Evolutionary conservation across 108 stramenopile species (phyloP).

Genomic region (Nitzschia sp.): DNA sequence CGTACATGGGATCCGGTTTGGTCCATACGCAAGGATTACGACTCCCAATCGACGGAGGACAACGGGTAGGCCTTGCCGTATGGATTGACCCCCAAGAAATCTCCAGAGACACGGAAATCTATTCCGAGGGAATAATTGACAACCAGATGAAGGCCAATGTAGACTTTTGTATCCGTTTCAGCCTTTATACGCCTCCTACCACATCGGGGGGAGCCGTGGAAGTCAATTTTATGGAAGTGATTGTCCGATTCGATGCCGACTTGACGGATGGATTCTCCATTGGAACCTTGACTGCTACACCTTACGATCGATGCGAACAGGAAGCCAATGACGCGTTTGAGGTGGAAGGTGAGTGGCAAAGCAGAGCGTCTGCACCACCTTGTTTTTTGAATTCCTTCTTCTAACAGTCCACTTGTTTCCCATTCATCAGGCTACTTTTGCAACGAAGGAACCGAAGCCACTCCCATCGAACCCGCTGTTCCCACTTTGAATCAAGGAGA

Average conservation of each 20-base stretch:
- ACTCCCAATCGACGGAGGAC: neutral
- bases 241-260: neutral
- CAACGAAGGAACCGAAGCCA: neutral
- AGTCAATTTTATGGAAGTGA: conserved; percentile 5
- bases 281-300: neutral
- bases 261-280: conserved; percentile 2
- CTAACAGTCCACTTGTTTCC: too few species aligned
- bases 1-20: neutral
- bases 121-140: neutral
- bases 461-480: neutral
- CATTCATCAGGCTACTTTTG: too few species aligned
- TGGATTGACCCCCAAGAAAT: conserved; percentile 2
- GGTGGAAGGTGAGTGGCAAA: too few species aligned
- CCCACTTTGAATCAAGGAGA: neutral
- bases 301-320: neutral
- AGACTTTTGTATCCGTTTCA: conserved; percentile 1
- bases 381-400: too few species aligned
- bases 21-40: neutral
- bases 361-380: too few species aligned
- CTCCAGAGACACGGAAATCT: neutral
- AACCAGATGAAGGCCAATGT: neutral
- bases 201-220: neutral
- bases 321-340: neutral
- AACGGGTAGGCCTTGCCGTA: neutral
- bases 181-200: neutral